These are phyloP conservation scores for Fremontodendron californicum DNA, from an alignment of 345 rosid species.

Conservation along the genomic window DNA sequence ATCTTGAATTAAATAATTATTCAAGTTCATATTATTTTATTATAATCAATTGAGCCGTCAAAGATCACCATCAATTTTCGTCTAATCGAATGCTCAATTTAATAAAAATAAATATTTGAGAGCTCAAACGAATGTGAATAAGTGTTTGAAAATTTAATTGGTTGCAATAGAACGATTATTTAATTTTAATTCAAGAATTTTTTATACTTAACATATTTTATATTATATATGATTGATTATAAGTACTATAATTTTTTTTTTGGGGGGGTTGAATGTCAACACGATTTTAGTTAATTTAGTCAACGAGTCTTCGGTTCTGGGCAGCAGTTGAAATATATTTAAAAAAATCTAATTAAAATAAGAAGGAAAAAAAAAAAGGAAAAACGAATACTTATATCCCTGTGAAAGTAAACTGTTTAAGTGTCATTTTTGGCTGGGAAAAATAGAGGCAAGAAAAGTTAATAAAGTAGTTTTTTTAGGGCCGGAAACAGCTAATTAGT, in stretches of 20 bases:
- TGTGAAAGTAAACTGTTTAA: neutral
- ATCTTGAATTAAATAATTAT: neutral
- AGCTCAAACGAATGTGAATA: too few relatives aligned
- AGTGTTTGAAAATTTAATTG: neutral
- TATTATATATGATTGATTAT: neutral
- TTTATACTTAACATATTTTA: neutral
- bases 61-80: neutral
- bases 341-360: neutral
- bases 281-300: slow-evolving; percentile 17
- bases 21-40: too few relatives aligned
- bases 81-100: neutral
- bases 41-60: neutral
- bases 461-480: slow-evolving; percentile 6
- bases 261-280: slow-evolving; percentile 23
- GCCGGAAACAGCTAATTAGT: slow-evolving; percentile 18
- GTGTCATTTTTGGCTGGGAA: slow-evolving; percentile 9
- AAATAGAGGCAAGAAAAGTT: slow-evolving; percentile 2
- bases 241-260: neutral
- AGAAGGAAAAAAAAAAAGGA: neutral
- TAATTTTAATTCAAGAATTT: neutral
- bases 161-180: neutral
- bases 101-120: too few relatives aligned
- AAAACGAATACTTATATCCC: neutral
- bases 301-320: slow-evolving; percentile 11
- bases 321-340: neutral